These are phyloP conservation scores for Ceratocystis eucalypticola DNA, from an alignment of 2,329 filamentous ascomycete genomes.

Conservation along the genomic window DNA sequence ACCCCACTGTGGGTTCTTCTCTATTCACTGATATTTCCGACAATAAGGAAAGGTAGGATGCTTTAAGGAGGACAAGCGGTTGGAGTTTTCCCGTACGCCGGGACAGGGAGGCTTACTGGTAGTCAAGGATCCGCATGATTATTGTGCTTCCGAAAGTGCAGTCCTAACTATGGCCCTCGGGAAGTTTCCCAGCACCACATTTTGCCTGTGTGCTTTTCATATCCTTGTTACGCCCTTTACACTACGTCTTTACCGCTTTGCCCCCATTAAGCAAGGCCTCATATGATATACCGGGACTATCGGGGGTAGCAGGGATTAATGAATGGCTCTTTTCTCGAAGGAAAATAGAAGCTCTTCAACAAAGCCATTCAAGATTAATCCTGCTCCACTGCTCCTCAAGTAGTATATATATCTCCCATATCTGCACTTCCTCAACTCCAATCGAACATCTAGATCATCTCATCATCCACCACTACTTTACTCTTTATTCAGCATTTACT, in stretches of 20 bases:
- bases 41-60: background rate
- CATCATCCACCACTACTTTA: background rate
- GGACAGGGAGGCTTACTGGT: too few species aligned
- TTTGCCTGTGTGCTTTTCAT: too few species aligned
- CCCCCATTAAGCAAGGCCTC: background rate
- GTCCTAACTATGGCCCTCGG: too few species aligned
- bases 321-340: background rate
- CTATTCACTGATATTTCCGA: background rate
- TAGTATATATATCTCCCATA: background rate
- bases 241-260: too few species aligned
- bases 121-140: too few species aligned
- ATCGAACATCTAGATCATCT: background rate
- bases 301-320: background rate
- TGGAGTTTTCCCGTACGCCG: too few species aligned
- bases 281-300: background rate
- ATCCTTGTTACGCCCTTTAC: too few species aligned
- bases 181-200: too few species aligned
- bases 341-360: background rate
- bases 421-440: background rate
- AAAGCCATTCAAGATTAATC: background rate
- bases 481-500: background rate
- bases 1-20: background rate
- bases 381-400: background rate
- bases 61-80: background rate
- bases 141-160: too few species aligned